Base-by-base conservation (phyloP, 2,329 filamentous ascomycete genomes). In the Gnomoniopsis smithogilvyi region DNA sequence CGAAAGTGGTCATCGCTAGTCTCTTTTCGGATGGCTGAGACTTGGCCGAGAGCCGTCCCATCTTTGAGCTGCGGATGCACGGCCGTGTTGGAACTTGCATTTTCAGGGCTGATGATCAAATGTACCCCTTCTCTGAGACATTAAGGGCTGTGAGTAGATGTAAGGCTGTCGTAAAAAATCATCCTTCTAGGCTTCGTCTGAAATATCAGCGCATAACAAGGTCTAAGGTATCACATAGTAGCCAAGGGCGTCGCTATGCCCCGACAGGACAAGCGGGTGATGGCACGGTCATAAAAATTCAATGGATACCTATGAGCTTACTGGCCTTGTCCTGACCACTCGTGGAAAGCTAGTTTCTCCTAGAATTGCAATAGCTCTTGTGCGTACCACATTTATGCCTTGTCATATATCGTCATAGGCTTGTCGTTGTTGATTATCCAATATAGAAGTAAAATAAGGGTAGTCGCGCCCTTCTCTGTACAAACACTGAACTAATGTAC, bases 221-320 rank as follows among this genome's bases (percentile, higher is more conserved):
- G 17, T 50, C 54, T 45, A 48, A 51, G 48, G 45, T 36, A 50
- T 56, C 54, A 56, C 46, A 49, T 50, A 56, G 26, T 56, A n/a
- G 17, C 41, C 24, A 24, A 36, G 26, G 24, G 49, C 26, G 11
- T 50, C 45, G 6, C 36, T 56, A 56, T 56, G 33, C 54, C 54
- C 12, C 36, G 30, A 38, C 22, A 26, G 54, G 54, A 38, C 46
- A 56, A 43, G 22, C 54, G 14, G 34, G 33, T 50, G 21, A 33
- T 56, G 54, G 46, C 47, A 14, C 22, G 2, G 33, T 3, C 7
- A n/a, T 15, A 14, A 7, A 6, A 41, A 41, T 17, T 17, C 17
- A 41, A 14, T 41, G 36, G 36, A 15, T 4, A 41, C 36, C 12
- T 17, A 8, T 30, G 26, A 8, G 8, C 26, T 30, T 30, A 30